Evolutionary conservation across 2,329 filamentous ascomycete species (phyloP).

Genomic region (Alternaria sp.): DNA sequence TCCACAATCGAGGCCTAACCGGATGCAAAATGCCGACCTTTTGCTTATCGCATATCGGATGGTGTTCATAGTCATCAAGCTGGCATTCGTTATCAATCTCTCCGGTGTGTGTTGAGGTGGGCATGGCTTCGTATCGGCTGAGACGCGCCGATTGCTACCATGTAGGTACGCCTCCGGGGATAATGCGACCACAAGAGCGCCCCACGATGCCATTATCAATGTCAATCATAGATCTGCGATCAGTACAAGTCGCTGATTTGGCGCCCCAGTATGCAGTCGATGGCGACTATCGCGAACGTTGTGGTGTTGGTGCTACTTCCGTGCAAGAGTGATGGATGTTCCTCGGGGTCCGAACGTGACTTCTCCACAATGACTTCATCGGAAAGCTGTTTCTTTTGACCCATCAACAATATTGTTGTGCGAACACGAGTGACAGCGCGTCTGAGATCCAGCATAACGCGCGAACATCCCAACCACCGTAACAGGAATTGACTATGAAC

Average conservation of each 20-base stretch:
- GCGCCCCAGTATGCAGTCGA: background rate
- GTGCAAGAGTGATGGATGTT: background rate
- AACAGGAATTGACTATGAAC: background rate
- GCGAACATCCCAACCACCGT: background rate
- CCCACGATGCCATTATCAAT: background rate
- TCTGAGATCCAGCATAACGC: background rate
- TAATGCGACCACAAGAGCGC: background rate
- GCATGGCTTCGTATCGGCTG: background rate
- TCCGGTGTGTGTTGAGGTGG: background rate
- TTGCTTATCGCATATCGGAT: background rate
- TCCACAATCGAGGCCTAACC: background rate
- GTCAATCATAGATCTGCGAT: no score
- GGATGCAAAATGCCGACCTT: background rate
- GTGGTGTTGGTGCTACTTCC: background rate
- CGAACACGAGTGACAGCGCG: background rate
- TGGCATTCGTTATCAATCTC: slow-evolving; percentile 1
- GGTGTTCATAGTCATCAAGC: background rate
- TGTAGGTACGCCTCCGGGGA: background rate
- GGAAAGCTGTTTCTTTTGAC: background rate
- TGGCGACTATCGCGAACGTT: background rate
- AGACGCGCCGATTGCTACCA: background rate
- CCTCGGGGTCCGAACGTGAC: slow-evolving; percentile 1
- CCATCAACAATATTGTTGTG: background rate
- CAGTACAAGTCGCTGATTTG: background rate
- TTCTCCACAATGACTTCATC: slow-evolving; percentile 16